Conservation (phyloP, 306 rosid species). For the Calophaca sinica region DNA sequence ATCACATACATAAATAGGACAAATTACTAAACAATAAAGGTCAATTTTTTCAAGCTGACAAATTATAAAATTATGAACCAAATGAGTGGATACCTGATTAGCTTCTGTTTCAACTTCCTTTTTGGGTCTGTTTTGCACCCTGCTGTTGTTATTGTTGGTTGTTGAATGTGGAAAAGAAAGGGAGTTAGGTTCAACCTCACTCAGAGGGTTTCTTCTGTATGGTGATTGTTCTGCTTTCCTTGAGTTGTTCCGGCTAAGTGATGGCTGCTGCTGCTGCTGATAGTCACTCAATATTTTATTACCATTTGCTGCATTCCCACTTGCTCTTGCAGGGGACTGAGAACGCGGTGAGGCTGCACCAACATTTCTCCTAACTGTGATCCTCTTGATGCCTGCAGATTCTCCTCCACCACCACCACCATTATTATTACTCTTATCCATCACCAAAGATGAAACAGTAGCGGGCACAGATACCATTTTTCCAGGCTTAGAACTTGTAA, state of each 20-base stretch:
- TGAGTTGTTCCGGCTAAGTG: constrained; percentile 84
- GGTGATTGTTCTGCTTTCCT: constrained; percentile 94
- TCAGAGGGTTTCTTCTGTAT: constrained; percentile 77
- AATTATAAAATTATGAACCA: not conserved
- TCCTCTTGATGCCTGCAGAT: constrained; percentile 66
- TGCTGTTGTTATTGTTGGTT: constrained; percentile 52
- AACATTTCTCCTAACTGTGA: constrained; percentile 75
- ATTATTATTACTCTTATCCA: constrained; percentile 78
- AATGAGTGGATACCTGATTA: constrained; percentile 58
- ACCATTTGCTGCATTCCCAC: constrained; percentile 49
- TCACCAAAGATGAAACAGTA: constrained; percentile 72
- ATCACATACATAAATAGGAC: not conserved
- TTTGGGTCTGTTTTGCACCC: constrained; percentile 55
- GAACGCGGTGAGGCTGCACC: constrained; percentile 77
- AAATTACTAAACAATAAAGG: constrained; percentile 8
- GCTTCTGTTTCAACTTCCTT: constrained; percentile 61
- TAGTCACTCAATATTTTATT: too few species aligned
- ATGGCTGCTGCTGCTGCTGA: constrained; percentile 59
- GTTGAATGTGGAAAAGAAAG: constrained; percentile 59
- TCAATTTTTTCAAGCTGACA: constrained; percentile 17
- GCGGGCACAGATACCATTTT: constrained; percentile 96
- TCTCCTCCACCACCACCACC: constrained; percentile 55
- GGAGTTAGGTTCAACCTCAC: constrained; percentile 79
- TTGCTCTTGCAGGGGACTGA: constrained; percentile 72
- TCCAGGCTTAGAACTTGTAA: constrained; percentile 59